Conservation (phyloP, 768 basidiomycete species). For the Podaxis sp. region DNA sequence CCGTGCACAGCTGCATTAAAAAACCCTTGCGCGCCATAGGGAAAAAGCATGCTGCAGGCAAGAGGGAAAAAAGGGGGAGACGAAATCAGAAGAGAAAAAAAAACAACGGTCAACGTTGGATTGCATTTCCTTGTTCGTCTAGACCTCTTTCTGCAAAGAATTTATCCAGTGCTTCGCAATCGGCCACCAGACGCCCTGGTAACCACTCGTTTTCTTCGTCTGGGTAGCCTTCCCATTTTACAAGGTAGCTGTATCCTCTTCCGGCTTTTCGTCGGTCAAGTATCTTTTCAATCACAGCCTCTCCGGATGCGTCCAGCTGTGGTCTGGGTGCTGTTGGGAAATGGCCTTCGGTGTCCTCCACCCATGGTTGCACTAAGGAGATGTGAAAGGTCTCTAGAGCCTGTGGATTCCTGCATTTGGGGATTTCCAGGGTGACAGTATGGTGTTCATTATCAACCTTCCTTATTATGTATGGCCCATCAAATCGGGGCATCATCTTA, state of each 20-base stretch:
- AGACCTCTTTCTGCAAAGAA: background rate
- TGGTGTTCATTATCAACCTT: slow-evolving; percentile 5
- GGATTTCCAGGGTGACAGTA: slow-evolving; percentile 30
- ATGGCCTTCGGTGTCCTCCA: slow-evolving; percentile 26
- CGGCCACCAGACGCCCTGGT: background rate
- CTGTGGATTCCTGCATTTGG: slow-evolving; percentile 20
- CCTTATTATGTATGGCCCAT: slow-evolving; percentile 27
- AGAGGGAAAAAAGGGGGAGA: no score
- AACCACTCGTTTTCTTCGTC: slow-evolving; percentile 11
- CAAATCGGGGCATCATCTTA: slow-evolving; percentile 41
- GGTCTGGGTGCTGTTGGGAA: slow-evolving; percentile 28
- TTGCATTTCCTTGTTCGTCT: background rate
- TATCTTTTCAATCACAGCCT: slow-evolving; percentile 29
- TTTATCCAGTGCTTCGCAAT: background rate
- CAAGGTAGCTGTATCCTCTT: slow-evolving; percentile 29
- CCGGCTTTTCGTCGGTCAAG: slow-evolving; percentile 25
- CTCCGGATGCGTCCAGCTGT: slow-evolving; percentile 2
- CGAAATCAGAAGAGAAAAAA: no score
- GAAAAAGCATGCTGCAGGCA: no score
- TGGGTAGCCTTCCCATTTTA: slow-evolving; percentile 29
- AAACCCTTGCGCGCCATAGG: no score
- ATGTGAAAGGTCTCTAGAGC: slow-evolving; percentile 33
- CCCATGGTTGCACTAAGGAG: slow-evolving; percentile 26
- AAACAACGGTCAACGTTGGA: no score
- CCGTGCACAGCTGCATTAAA: no score